Percentiles rank a stretch among this genome's conserved stretches.
Evolutionary conservation across 768 basidiomycete species (phyloP).

Genomic region (Leucosporidium scottii): DNA sequence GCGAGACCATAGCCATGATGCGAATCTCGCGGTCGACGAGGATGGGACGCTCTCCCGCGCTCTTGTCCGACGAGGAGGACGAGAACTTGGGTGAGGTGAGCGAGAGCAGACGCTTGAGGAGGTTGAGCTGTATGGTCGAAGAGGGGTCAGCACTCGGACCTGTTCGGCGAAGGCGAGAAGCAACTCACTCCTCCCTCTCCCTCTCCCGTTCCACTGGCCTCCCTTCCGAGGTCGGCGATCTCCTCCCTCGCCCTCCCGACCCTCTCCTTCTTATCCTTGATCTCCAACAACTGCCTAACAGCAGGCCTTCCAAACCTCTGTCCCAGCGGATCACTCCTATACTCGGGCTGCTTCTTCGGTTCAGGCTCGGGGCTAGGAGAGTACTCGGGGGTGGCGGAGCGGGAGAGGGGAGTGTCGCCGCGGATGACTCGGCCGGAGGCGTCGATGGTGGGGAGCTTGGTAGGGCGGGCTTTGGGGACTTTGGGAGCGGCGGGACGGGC

Average conservation of each 20-base stretch:
- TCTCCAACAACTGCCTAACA: constrained; percentile 62
- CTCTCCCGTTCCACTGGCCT: constrained; percentile 79
- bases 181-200: constrained; percentile 63
- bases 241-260: constrained; percentile 83
- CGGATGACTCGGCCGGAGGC: constrained; percentile 46
- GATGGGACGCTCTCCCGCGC: constrained; percentile 50
- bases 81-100: constrained; percentile 75
- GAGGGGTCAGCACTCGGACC: not conserved
- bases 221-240: constrained; percentile 86
- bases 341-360: constrained; percentile 15
- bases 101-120: constrained; percentile 77
- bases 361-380: constrained; percentile 17
- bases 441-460: constrained; percentile 36
- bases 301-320: constrained; percentile 81
- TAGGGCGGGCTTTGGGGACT: constrained; percentile 31
- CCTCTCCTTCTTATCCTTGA: constrained; percentile 57
- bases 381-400: not conserved
- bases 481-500: constrained; percentile 43
- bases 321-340: constrained; percentile 44
- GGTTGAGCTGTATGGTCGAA: constrained; percentile 58
- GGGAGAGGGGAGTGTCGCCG: constrained; percentile 6
- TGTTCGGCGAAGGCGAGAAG: not conserved
- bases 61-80: constrained; percentile 56
- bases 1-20: constrained; percentile 78
- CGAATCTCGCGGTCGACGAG: constrained; percentile 74